These are phyloP conservation scores for Ciborinia camelliae DNA, from an alignment of 2,329 filamentous ascomycete species.

Conservation along the genomic window DNA sequence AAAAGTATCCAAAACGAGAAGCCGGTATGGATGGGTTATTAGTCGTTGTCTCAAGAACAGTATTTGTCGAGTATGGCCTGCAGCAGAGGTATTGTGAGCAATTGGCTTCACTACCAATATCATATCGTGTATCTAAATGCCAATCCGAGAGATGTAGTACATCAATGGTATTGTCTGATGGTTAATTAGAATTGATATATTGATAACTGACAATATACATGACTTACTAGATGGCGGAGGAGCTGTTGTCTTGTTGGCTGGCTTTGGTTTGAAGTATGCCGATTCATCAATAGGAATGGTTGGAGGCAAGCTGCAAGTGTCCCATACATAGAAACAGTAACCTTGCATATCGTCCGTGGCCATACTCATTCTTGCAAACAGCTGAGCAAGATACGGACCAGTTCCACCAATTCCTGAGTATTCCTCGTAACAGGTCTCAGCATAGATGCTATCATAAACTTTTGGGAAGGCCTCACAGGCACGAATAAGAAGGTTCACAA, in stretches of 20 bases:
- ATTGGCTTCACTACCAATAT: constrained; percentile 36
- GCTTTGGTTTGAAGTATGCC: constrained; percentile 15
- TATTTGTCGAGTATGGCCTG: constrained; percentile 17
- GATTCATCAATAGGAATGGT: constrained; percentile 9
- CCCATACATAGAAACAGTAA: constrained; percentile 13
- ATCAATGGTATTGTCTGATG: constrained; percentile 20
- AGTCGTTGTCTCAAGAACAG: constrained; percentile 10
- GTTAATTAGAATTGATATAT: not conserved
- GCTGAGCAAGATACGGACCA: constrained; percentile 16
- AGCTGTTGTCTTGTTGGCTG: constrained; percentile 12
- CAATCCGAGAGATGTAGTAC: constrained; percentile 37
- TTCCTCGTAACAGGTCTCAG: constrained; percentile 15
- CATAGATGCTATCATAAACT: constrained; percentile 17
- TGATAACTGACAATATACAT: not conserved
- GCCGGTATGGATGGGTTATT: constrained; percentile 10
- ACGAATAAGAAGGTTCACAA: constrained; percentile 18
- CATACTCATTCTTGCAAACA: constrained; percentile 18
- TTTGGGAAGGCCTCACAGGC: constrained; percentile 17
- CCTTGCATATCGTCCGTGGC: constrained; percentile 14
- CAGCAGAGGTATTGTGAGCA: constrained; percentile 35
- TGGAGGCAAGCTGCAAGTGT: constrained; percentile 11
- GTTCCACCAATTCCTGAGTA: constrained; percentile 19
- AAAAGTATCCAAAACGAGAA: constrained; percentile 17
- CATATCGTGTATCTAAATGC: constrained; percentile 36
- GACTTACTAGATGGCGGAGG: constrained; percentile 11